These are phyloP conservation scores for Penicillium manginii DNA, from an alignment of 495 filamentous ascomycete genomes.

Conservation along the genomic window DNA sequence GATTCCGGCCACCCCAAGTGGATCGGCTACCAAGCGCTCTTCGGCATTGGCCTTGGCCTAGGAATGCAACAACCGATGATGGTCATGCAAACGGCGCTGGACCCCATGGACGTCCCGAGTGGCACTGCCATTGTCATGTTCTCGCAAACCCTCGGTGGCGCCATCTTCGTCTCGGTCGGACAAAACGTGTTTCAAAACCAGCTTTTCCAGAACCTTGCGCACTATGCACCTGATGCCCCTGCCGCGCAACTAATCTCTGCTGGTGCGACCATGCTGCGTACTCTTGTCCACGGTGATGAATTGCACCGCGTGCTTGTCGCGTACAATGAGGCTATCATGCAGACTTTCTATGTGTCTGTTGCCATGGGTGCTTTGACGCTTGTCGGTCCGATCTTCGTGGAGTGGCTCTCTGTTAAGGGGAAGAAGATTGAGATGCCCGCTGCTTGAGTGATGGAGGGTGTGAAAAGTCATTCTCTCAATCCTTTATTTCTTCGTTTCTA, in stretches of 20 bases:
- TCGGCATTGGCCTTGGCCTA: constrained; percentile 70
- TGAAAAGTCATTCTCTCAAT: not conserved
- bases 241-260: constrained; percentile 52
- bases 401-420: constrained; percentile 86
- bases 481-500: constrained; percentile 16
- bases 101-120: constrained; percentile 62
- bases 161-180: constrained; percentile 73
- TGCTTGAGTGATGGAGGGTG: constrained; percentile 28
- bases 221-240: constrained; percentile 54
- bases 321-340: constrained; percentile 71
- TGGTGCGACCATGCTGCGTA: constrained; percentile 71
- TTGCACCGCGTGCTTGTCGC: constrained; percentile 62
- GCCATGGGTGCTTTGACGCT: constrained; percentile 65
- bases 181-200: constrained; percentile 80
- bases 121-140: constrained; percentile 72
- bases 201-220: constrained; percentile 59
- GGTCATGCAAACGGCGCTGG: constrained; percentile 69
- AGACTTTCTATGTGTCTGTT: constrained; percentile 70
- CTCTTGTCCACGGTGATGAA: constrained; percentile 43
- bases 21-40: constrained; percentile 79
- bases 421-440: constrained; percentile 71
- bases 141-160: constrained; percentile 70
- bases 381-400: constrained; percentile 61
- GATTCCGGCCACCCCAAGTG: constrained; percentile 60
- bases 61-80: constrained; percentile 72